Percentiles rank a stretch among this genome's conserved stretches.
These are phyloP conservation scores for Populus hybrid DNA, from an alignment of 441 rosid genomes.

Conservation along the genomic window DNA sequence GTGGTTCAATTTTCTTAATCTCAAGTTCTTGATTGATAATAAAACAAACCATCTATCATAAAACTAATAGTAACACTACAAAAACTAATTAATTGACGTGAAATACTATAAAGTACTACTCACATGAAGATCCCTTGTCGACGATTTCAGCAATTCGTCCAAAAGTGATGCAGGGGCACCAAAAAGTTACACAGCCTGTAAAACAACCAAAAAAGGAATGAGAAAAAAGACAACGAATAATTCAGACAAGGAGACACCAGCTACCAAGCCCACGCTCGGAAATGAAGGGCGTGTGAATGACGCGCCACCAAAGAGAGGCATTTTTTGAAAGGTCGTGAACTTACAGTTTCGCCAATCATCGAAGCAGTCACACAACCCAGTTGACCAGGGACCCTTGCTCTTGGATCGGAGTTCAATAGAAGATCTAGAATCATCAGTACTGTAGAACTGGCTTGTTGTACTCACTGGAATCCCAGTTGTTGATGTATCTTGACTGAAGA, in stretches of 20 bases:
- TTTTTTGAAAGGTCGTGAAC: not conserved
- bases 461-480: conserved; percentile 17
- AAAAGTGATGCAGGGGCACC: conserved; percentile 42
- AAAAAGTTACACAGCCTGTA: conserved; percentile 36
- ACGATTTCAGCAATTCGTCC: conserved; percentile 41
- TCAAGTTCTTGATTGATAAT: not conserved
- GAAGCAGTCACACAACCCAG: conserved; percentile 42
- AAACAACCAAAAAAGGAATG: not conserved
- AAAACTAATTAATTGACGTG: not conserved
- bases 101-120: not conserved
- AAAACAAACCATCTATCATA: not conserved
- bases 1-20: not conserved
- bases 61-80: not conserved
- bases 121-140: conserved; percentile 35
- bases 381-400: conserved; percentile 33
- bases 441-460: not conserved
- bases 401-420: conserved; percentile 8
- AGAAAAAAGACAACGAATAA: not conserved
- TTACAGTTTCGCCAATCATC: conserved; percentile 33
- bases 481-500: not conserved
- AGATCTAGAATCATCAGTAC: not conserved
- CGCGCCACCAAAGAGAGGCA: not conserved
- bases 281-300: not conserved
- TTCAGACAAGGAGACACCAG: not conserved
- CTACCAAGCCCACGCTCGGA: not conserved